Base-by-base conservation (phyloP, 495 filamentous ascomycete genomes). In the Aspergillus sparsus region DNA sequence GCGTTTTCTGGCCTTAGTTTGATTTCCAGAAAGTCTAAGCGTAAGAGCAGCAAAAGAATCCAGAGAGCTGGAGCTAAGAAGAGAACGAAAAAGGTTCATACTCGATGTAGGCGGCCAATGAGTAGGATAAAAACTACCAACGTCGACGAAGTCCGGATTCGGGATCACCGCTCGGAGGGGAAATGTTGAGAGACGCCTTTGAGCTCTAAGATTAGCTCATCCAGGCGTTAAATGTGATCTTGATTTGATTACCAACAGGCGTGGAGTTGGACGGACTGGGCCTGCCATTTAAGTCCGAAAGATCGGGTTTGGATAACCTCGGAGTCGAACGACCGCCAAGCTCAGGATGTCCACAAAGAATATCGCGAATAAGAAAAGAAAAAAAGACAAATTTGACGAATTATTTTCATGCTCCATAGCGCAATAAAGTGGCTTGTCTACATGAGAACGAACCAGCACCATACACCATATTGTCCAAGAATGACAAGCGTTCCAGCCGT, bases 301-400 rank as follows among this genome's bases (percentile, higher is more conserved):
- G 31, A 9, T 54, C 51, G 51, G 51, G 27, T 34, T 41, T 41
- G 16, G 15, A 41, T 41, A 54, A 54, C 35, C 51, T 39, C 47
- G 47, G 47, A 50, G 47, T 50, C 32, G 47, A 13, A 32, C 47
- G 32, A 32, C 47, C 47, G 18, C 42, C 42, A 46, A 46, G 47
- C 47, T 10, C 21, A 27, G 21, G 21, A 27, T 27, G 21, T 1
- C 21, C 21, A 4, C 11, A 47, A 50, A 2, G 47, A 32, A 50
- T n/a, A n/a, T 27, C 21, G 5, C 8, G 50, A 36, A 3, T 36
- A 33, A 54, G 7, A 13, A 13, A 54, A 18, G 18, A 8, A 54
- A 18, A 5, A 54, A 54, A 7, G 16, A 11, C 51, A 37, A 27
- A 27, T 11, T 0, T 4, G 15, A 13, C 15, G 2, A 16, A 16